Conservation (phyloP, 768 basidiomycete species). For the Lyophyllum decastes region DNA sequence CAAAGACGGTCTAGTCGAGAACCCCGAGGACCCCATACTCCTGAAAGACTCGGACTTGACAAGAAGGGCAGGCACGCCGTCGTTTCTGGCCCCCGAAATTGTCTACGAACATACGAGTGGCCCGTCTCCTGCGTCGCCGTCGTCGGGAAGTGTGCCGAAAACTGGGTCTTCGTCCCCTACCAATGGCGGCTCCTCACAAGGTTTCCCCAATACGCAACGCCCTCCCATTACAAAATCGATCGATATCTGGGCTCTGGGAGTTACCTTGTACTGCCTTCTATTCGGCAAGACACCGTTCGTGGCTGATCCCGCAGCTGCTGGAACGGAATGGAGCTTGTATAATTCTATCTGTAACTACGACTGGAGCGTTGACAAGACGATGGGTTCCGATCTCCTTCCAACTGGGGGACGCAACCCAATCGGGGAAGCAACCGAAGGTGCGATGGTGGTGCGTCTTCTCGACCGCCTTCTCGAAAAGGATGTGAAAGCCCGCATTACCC, state of each 20-base stretch:
- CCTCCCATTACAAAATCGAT: slow-evolving; percentile 87
- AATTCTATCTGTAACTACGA: slow-evolving; percentile 75
- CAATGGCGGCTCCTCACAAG: slow-evolving; percentile 24
- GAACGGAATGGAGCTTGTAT: slow-evolving; percentile 74
- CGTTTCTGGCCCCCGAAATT: slow-evolving; percentile 96
- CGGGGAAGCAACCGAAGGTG: slow-evolving; percentile 50
- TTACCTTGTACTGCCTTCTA: slow-evolving; percentile 92
- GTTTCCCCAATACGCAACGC: slow-evolving; percentile 17
- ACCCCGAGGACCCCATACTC: slow-evolving; percentile 61
- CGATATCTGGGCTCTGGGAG: slow-evolving; percentile 97
- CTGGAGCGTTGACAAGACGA: slow-evolving; percentile 64
- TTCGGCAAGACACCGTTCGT: slow-evolving; percentile 85
- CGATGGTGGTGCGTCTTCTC: slow-evolving; percentile 70
- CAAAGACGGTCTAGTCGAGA: slow-evolving; percentile 39
- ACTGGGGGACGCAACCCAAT: slow-evolving; percentile 63
- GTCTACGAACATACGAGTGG: slow-evolving; percentile 63
- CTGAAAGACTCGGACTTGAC: slow-evolving; percentile 86
- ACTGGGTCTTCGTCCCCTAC: slow-evolving; percentile 27
- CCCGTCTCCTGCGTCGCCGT: slow-evolving; percentile 22
- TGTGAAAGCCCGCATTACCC: slow-evolving; percentile 66
- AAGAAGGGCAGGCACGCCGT: slow-evolving; percentile 92
- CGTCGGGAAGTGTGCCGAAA: slow-evolving; percentile 12
- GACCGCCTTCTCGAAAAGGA: slow-evolving; percentile 82
- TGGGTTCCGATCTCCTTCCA: slow-evolving; percentile 70
- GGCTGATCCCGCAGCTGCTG: slow-evolving; percentile 26